Evolutionary conservation across 2,329 filamentous ascomycete genomes (phyloP), one percentile per base, ranked within the genome.

Genomic region (Lachnellula cervina): DNA sequence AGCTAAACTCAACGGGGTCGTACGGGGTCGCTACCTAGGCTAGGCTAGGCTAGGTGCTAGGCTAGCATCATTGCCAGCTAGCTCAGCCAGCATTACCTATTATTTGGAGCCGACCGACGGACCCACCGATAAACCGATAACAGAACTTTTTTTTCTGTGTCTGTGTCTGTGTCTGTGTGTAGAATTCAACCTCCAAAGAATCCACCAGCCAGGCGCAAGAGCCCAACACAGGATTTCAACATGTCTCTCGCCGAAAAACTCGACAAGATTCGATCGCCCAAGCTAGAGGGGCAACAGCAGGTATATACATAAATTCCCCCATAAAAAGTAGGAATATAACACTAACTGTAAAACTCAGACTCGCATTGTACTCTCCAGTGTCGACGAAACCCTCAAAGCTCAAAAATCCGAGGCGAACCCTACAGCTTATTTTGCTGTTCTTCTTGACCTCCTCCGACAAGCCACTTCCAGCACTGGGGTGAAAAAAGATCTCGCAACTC

Each of bases 241-340:
- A 78, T 78, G 76, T 83, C 84, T 73, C 77, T 97, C 69, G 85
- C 88, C 72, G 93, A 96, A 79, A 95, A 91, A 79, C 84, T 99
- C 72, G 89, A 93, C 77, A 97, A 95, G 82, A 97, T 97, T 73
- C 89, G 94, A 75, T 94, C 89, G 70, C 94, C 94, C 55, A 96
- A 96, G 74, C 84, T 97, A 68, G 90, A 97, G 74, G 96, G 89
- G 72, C 92, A 97, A 76, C 86, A 96, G 73, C 90, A 92, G 82
- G 91, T 94, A 77, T 64, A 77, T 71, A 47, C 47, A 3, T 8
- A 48, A 40, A 34, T 35, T 8, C 19, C 16, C 16, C 45, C 8
- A 52, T 23, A 57, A 59, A 56, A 38, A 28, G 57, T 47, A n/a
- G 9, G 17, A 40, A 40, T n/a, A 40, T 40, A 40, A 40, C 17